phyloP scores from a whole-genome alignment of 352 stramenopile species.

The Globisporangium paroecandrum region DNA sequence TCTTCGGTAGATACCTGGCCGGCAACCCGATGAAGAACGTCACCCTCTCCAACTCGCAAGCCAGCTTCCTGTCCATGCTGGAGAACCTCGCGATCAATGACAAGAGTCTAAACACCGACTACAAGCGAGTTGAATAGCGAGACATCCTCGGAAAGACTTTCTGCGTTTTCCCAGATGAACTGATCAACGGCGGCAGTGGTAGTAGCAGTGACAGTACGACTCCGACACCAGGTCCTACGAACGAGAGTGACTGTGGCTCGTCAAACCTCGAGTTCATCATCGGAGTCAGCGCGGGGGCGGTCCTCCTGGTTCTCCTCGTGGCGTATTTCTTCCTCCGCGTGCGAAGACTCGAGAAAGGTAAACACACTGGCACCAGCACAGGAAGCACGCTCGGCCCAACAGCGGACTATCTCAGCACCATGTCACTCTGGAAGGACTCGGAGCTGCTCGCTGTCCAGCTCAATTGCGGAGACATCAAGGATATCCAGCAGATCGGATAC shows the following conservation, averaged over 20 bases:
- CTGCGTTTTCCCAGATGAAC: conserved; percentile 27
- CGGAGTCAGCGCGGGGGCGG: conserved; percentile 5
- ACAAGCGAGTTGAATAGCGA: conserved; percentile 16
- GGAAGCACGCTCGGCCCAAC: too few species aligned
- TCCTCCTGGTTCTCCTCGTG: conserved; percentile 4
- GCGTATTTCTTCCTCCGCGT: neutral
- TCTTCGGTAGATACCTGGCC: too few species aligned
- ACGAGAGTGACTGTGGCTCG: neutral
- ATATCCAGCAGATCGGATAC: conserved; percentile 20
- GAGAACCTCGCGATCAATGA: conserved; percentile 8
- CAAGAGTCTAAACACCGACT: conserved; percentile 33
- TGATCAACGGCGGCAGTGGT: neutral
- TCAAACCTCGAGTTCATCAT: conserved; percentile 6
- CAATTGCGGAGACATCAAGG: conserved; percentile 40
- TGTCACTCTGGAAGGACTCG: conserved; percentile 44
- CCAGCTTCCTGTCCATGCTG: too few species aligned
- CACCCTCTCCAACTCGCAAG: too few species aligned
- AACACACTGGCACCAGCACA: neutral
- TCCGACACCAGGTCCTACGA: neutral
- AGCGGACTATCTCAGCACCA: neutral
- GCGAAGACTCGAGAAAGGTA: neutral
- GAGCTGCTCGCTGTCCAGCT: conserved; percentile 43
- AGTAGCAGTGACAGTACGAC: conserved; percentile 16
- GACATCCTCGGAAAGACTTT: conserved; percentile 26
- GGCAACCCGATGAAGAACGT: too few species aligned